Conservation (phyloP, 805 yeast species). For the Kodamaea kaohsiungensis region DNA sequence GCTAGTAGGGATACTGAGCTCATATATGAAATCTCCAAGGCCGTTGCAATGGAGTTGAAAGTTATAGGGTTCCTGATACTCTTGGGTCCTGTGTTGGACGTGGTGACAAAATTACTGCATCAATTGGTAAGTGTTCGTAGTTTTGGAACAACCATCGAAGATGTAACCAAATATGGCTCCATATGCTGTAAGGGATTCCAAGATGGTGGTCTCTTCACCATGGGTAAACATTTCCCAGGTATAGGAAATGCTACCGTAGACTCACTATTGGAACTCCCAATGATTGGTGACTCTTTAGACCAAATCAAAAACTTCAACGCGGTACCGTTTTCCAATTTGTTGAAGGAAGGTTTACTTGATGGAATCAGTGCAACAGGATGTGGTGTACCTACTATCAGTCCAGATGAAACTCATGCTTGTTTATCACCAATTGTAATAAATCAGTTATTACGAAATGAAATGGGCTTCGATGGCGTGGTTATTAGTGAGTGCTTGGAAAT, state of each 20-base stretch:
- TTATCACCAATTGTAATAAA: constrained; percentile 54
- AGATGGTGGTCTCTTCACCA: constrained; percentile 53
- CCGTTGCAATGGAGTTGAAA: constrained; percentile 53
- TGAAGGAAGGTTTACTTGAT: constrained; percentile 48
- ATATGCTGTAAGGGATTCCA: constrained; percentile 55
- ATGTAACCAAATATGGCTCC: constrained; percentile 53
- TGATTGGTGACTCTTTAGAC: constrained; percentile 55
- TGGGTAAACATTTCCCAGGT: constrained; percentile 70
- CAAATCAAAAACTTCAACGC: constrained; percentile 52
- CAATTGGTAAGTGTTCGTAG: constrained; percentile 61
- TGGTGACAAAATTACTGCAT: constrained; percentile 54
- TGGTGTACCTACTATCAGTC: constrained; percentile 60
- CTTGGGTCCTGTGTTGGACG: constrained; percentile 65
- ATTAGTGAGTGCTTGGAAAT: constrained; percentile 62
- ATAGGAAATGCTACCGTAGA: constrained; percentile 63
- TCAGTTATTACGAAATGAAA: constrained; percentile 50
- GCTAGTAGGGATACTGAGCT: constrained; percentile 52
- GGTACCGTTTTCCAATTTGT: constrained; percentile 51
- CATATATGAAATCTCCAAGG: constrained; percentile 53
- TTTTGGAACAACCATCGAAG: constrained; percentile 61
- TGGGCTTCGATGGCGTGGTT: constrained; percentile 57
- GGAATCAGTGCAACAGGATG: constrained; percentile 64
- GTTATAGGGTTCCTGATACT: constrained; percentile 57
- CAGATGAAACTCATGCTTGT: constrained; percentile 64
- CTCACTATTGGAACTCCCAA: constrained; percentile 56